These are phyloP conservation scores for Nematocida sp. DNA, from an alignment of 371 early-diverging fungal species.

Conservation along the genomic window DNA sequence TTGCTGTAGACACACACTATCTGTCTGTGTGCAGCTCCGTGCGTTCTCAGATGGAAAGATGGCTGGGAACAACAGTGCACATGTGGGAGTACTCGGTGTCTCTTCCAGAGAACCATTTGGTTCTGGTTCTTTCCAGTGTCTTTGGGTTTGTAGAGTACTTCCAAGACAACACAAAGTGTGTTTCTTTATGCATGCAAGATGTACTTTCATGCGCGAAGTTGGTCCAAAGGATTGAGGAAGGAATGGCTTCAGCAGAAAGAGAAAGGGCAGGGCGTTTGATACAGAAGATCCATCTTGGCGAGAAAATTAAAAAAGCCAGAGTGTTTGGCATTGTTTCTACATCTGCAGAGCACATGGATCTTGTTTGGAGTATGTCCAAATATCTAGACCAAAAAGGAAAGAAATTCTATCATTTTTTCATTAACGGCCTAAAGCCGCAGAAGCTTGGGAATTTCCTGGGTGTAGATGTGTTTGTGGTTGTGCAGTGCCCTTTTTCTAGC, in stretches of 20 bases:
- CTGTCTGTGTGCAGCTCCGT: not conserved
- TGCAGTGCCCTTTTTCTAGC: conserved; percentile 50
- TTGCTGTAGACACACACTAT: conserved; percentile 22
- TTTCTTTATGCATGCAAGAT: not conserved
- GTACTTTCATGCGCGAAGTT: not conserved
- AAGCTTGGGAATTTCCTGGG: conserved; percentile 47
- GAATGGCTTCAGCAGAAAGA: not conserved
- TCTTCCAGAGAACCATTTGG: not conserved
- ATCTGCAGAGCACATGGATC: conserved; percentile 33
- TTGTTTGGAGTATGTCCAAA: conserved; percentile 21
- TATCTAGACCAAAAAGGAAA: conserved; percentile 39
- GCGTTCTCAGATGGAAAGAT: not conserved
- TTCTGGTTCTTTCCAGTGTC: conserved; percentile 28
- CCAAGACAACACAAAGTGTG: conserved; percentile 7
- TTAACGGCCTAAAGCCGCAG: conserved; percentile 50
- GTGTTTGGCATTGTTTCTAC: conserved; percentile 37
- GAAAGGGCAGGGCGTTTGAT: conserved; percentile 6
- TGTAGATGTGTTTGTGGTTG: conserved; percentile 26
- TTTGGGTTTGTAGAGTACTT: conserved; percentile 42
- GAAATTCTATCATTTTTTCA: conserved; percentile 48
- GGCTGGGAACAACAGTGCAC: not conserved
- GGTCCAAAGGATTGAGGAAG: not conserved
- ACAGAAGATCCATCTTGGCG: conserved; percentile 9
- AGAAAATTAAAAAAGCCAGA: not conserved
- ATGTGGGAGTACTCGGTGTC: conserved; percentile 3